phyloP scores from a whole-genome alignment of 2,329 filamentous ascomycete genomes.

The Verruconis gallopava region DNA sequence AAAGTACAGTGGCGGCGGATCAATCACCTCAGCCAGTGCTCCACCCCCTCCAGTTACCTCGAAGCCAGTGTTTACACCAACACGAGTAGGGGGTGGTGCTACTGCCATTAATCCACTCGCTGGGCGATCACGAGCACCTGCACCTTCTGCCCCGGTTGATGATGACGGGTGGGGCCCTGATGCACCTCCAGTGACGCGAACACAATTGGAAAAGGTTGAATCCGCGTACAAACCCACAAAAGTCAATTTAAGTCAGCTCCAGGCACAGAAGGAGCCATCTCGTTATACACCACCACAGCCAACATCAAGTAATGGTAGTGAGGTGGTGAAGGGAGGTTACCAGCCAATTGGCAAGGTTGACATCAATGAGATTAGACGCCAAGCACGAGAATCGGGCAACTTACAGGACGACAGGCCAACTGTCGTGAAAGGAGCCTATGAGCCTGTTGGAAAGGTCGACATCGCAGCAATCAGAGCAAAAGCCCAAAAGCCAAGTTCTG shows the following conservation, averaged over 20 bases:
- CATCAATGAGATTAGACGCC: constrained; percentile 72
- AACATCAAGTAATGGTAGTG: constrained; percentile 34
- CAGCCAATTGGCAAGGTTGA: constrained; percentile 96
- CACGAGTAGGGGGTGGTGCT: constrained; percentile 41
- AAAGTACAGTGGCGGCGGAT: constrained; percentile 69
- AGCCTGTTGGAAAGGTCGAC: constrained; percentile 92
- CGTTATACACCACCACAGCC: constrained; percentile 39
- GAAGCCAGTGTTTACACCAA: constrained; percentile 87
- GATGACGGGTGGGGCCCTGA: constrained; percentile 90
- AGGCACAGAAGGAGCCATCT: constrained; percentile 57
- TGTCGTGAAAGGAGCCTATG: constrained; percentile 81
- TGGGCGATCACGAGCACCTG: constrained; percentile 44
- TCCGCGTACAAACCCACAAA: constrained; percentile 91
- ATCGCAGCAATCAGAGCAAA: constrained; percentile 85
- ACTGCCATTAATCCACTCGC: constrained; percentile 55
- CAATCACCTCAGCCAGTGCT: constrained; percentile 42
- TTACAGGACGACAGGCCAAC: constrained; percentile 63
- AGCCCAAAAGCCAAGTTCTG: constrained; percentile 50
- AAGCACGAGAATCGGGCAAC: constrained; percentile 49
- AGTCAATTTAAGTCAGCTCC: constrained; percentile 82
- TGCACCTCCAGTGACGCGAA: constrained; percentile 79
- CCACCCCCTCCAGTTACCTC: constrained; percentile 61
- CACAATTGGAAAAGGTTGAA: constrained; percentile 80
- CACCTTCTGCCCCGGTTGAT: constrained; percentile 48
- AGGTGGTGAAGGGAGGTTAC: constrained; percentile 75